Conservation (phyloP, 208 protist genomes). For the Zelonia costaricensis region DNA sequence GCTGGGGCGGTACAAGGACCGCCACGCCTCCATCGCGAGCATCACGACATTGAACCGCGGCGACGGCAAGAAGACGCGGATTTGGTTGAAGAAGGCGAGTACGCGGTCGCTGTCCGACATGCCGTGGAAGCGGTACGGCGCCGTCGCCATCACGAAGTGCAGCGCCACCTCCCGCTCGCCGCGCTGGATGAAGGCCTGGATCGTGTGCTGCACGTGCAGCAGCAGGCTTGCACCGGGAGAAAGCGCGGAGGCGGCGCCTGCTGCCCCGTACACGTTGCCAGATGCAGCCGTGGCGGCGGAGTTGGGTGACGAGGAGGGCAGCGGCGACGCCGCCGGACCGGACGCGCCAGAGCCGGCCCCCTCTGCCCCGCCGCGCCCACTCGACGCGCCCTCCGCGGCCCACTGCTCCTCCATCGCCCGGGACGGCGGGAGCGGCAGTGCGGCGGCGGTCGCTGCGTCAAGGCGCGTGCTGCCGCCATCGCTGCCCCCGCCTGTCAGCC, state of each 20-base stretch:
- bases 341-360: conserved; percentile 1
- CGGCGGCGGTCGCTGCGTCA: not conserved
- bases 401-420: too few relatives aligned
- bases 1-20: conserved; percentile 41
- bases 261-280: conserved; percentile 1
- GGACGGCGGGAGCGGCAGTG: conserved; percentile 1
- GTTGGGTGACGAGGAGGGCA: not conserved
- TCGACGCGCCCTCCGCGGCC: not conserved
- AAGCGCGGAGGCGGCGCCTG: not conserved
- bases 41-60: conserved; percentile 48
- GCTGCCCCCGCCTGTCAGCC: too few relatives aligned
- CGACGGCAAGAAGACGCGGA: conserved; percentile 62
- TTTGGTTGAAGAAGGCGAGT: conserved; percentile 62
- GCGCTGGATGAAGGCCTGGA: conserved; percentile 49
- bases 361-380: not conserved
- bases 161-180: conserved; percentile 60
- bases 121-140: conserved; percentile 41
- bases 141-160: conserved; percentile 66
- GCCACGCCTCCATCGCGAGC: conserved; percentile 77
- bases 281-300: not conserved
- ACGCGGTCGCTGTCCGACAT: conserved; percentile 47
- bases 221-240: conserved; percentile 5
- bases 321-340: not conserved
- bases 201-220: conserved; percentile 32
- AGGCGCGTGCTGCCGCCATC: conserved; percentile 1